Evolutionary conservation across 129 eudicot species (phyloP), one percentile per base, ranked within the genome.

Genomic region (Kitagawia praeruptora): DNA sequence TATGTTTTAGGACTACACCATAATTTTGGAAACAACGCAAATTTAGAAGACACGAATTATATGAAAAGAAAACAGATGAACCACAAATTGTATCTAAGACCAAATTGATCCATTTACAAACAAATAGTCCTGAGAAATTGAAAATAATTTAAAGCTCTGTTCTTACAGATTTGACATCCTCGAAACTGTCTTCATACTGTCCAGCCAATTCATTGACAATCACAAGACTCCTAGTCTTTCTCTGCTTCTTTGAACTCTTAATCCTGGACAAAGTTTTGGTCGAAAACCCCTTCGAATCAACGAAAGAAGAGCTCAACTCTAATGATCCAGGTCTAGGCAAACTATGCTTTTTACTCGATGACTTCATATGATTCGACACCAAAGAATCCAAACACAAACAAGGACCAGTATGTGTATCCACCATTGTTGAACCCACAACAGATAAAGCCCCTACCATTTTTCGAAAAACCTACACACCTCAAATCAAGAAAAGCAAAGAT

Each of bases 131-230:
- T 72, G 5, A 46, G 15, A 64, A 64, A n/a, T 4, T n/a, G 23
- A 18, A 37, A 6, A 16, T 6, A 56, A 56, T 56, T 21, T 0
- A 58, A 70, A 70, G n/a, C 75, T 4, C 21, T 77, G 34, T 76
- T 46, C 89, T 89, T 86, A 95, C 98, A 58, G 80, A 72, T 89
- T 92, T 92, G 66, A 96, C 95, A 85, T 96, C 99, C 27, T 83
- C 95, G 72, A 92, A 96, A 63, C 72, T 89, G 75, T 96, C 99
- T 28, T 96, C 99, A 82, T 96, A 96, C 79, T 96, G 97, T 44
- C 99, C 99, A 56, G 86, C 99, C 79, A 96, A 80, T 39, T 95
- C 90, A 77, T 80, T 85, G 49, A 85, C 91, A 85, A 96, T 82
- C 86, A 87, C 88, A 77, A 86, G 85, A 75, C 96, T 80, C 87